Conservation (phyloP, 305 asterid species). For the Caryopteris hybrid region DNA sequence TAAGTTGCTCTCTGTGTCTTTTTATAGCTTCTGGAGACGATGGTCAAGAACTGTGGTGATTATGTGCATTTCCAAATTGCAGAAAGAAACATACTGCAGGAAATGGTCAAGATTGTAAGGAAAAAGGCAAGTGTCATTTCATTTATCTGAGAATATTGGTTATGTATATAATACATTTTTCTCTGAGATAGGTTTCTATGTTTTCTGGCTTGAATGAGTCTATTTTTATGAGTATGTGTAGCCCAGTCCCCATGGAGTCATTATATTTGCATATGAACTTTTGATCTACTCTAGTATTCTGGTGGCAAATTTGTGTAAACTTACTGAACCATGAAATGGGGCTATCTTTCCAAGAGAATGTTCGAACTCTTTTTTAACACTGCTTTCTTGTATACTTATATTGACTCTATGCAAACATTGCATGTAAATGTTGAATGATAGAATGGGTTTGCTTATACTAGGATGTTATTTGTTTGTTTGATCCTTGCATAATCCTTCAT, state of each 20-base stretch:
- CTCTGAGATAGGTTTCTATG: neutral
- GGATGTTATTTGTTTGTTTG: neutral
- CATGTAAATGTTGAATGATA: neutral
- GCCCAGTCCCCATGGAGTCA: neutral
- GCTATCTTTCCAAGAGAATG: neutral
- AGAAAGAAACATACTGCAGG: conserved; percentile 73
- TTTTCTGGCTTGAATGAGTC: neutral
- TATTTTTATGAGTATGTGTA: neutral
- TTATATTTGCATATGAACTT: neutral
- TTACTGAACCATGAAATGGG: neutral
- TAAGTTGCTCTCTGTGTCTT: conserved; percentile 12
- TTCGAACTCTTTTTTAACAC: neutral
- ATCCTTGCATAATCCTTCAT: neutral
- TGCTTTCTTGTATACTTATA: neutral
- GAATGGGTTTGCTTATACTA: neutral
- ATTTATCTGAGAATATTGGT: neutral
- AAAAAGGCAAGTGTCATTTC: conserved; percentile 55
- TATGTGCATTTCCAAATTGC: conserved; percentile 85
- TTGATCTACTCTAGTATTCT: neutral
- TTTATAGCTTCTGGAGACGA: conserved; percentile 83
- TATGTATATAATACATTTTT: neutral
- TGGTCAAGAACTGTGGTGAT: conserved; percentile 99
- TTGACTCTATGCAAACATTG: neutral
- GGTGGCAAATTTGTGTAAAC: neutral
- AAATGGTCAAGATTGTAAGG: conserved; percentile 88